Evolutionary conservation across 768 basidiomycete genomes (phyloP), one percentile per base, ranked within the genome.

Genomic region (Boletus tomentosulus): DNA sequence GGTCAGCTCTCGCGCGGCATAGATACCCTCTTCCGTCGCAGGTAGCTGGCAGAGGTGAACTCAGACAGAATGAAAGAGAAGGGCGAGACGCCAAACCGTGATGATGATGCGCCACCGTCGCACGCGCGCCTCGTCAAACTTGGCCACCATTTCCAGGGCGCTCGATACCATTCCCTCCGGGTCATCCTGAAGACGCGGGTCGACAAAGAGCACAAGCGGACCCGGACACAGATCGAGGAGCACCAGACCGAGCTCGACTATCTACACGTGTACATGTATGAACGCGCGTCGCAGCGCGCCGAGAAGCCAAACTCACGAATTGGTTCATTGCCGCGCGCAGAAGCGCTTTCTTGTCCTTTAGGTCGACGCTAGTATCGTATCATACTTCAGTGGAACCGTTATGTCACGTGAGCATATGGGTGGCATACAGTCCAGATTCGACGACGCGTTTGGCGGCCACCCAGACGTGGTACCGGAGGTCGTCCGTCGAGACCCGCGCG

Each of bases 11-110:
- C 62, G 65, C 0, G 81, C 76, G 6, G 84, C 83, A 25, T 54
- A 49, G 12, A 85, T 72, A 15, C 84, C 85, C 28, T 70, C 70
- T 34, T 78, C 74, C 1, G 83, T 85, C 6, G 83, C 82, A 30
- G 83, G 81, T 37, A 86, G 75, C 83, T 85, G 31, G 6, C 19
- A 13, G 19, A 45, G 7, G 22, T 56, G 0, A 54, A 43, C 43
- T 45, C 30, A 22, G 16, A 19, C 37, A 6, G 22, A 50, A 41
- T 9, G n/a, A 22, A 16, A 10, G 3, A 22, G 6, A 27, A 4
- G 25, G 48, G 46, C 10, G 48, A 27, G 27, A 55, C 47, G 44
- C 35, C 54, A 58, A 58, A 85, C 84, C 54, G 77, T 78, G 46
- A 85, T 64, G 34, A 84, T 59, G 50, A 86, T 66, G 33, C 73